Percentiles rank a stretch among this genome's conserved stretches.
phyloP scores from a whole-genome alignment of 2,329 filamentous ascomycete genomes.

The Scleromitrula shiraiana region DNA sequence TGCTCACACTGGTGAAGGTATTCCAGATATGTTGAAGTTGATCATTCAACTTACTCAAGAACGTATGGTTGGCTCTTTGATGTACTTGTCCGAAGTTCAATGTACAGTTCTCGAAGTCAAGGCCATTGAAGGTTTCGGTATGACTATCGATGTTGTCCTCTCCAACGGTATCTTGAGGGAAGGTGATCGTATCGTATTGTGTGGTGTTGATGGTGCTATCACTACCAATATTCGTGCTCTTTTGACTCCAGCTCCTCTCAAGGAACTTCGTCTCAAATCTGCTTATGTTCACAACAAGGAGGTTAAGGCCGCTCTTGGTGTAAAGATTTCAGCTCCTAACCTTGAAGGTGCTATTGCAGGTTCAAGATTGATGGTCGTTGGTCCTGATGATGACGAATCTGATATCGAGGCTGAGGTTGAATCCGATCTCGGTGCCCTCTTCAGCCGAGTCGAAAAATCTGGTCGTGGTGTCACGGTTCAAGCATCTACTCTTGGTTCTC shows the following conservation, averaged over 20 bases:
- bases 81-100: conserved; percentile 97
- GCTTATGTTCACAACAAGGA: conserved; percentile 98
- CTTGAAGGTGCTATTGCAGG: conserved; percentile 95
- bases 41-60: conserved; percentile 89
- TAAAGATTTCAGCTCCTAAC: conserved; percentile 96
- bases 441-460: conserved; percentile 84
- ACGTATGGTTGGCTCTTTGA: conserved; percentile 91
- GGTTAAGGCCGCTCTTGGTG: conserved; percentile 95
- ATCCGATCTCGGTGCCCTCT: conserved; percentile 82
- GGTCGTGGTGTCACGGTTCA: conserved; percentile 95
- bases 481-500: conserved; percentile 91
- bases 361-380: conserved; percentile 87
- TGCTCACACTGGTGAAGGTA: conserved; percentile 97
- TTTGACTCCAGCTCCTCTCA: conserved; percentile 85
- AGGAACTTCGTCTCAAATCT: conserved; percentile 91
- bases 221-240: conserved; percentile 91
- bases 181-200: conserved; percentile 89
- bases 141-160: conserved; percentile 94
- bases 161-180: conserved; percentile 93
- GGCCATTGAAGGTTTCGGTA: conserved; percentile 96
- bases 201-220: conserved; percentile 94
- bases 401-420: conserved; percentile 96
- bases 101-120: conserved; percentile 98
- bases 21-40: conserved; percentile 97
- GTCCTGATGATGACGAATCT: conserved; percentile 91